A percentile compares a stretch with the other conserved stretches of the same genome.
Evolutionary conservation across 2,329 filamentous ascomycete genomes (phyloP).

Genomic region (Aspergillus tubingensis): DNA sequence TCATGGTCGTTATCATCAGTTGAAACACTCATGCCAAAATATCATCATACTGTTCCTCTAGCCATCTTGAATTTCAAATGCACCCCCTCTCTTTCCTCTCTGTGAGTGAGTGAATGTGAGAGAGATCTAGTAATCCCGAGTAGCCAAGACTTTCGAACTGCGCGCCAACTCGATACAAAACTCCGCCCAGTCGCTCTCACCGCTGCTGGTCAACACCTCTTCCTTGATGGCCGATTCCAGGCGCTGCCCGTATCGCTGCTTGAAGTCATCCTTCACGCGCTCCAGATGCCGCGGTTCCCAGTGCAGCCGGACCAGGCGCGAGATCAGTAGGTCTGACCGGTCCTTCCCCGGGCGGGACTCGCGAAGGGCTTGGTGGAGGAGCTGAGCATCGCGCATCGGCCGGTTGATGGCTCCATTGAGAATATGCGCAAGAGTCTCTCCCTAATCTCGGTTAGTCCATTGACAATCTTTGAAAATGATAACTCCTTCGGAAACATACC

Average conservation of each 20-base stretch:
- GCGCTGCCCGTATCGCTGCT: constrained; percentile 71
- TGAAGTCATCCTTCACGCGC: constrained; percentile 76
- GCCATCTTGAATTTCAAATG: not conserved
- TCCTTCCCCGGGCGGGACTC: constrained; percentile 70
- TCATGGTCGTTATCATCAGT: not conserved
- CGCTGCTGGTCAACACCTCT: constrained; percentile 62
- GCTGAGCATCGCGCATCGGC: constrained; percentile 85
- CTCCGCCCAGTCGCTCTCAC: constrained; percentile 65
- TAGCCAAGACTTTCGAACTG: constrained; percentile 31
- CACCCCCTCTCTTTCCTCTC: not conserved
- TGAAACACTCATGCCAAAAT: not conserved
- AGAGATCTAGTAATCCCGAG: not conserved
- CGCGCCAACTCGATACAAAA: constrained; percentile 68
- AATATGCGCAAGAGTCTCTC: constrained; percentile 90
- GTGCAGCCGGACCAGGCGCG: constrained; percentile 82
- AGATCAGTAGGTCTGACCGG: constrained; percentile 84
- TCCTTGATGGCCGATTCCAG: constrained; percentile 78
- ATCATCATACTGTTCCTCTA: not conserved
- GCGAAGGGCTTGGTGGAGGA: constrained; percentile 86
- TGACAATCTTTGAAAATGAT: not conserved
- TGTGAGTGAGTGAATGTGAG: too few relatives aligned
- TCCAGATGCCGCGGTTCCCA: constrained; percentile 87
- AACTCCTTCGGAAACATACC: constrained; percentile 58
- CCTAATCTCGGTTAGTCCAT: constrained; percentile 54
- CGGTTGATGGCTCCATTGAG: constrained; percentile 96